These are phyloP conservation scores for Oryza rufipogon DNA, from an alignment of 176 grass and related monocot genomes.

Conservation along the genomic window DNA sequence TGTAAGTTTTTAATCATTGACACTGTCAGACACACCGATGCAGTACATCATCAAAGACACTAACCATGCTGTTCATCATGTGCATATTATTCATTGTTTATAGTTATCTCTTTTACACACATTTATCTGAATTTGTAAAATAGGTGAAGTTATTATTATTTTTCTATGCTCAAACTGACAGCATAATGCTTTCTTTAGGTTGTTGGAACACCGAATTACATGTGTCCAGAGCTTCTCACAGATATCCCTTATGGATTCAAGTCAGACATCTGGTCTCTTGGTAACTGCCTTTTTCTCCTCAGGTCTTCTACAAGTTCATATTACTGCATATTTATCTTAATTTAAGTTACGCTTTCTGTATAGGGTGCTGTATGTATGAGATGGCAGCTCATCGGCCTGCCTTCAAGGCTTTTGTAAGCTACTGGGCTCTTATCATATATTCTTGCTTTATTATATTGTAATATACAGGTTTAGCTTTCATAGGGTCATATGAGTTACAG, in stretches of 20 bases:
- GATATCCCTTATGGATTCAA: conserved; percentile 99
- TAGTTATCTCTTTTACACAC: not conserved
- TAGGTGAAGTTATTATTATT: not conserved
- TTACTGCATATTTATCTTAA: not conserved
- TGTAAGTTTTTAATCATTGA: not conserved
- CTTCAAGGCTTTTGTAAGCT: conserved; percentile 90
- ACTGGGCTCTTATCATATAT: conserved; percentile 40
- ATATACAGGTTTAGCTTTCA: conserved; percentile 5
- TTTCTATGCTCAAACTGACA: not conserved
- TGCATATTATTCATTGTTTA: conserved; percentile 13
- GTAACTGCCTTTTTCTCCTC: conserved; percentile 50
- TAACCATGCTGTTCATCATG: conserved; percentile 5
- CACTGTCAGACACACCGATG: not conserved
- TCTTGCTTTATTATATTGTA: conserved; percentile 12
- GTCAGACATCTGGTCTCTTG: conserved; percentile 99
- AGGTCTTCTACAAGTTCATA: conserved; percentile 40
- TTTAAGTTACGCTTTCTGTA: conserved; percentile 28
- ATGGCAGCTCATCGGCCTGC: conserved; percentile 98
- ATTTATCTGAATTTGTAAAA: conserved; percentile 28
- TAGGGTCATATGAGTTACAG: conserved; percentile 20
- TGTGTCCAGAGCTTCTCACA: conserved; percentile 96
- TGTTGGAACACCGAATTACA: conserved; percentile 98
- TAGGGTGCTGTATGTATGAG: conserved; percentile 98
- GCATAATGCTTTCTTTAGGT: conserved; percentile 56
- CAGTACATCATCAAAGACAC: not conserved